Conservation (phyloP, 495 filamentous ascomycete species). For the Amniculicola lignicola region DNA sequence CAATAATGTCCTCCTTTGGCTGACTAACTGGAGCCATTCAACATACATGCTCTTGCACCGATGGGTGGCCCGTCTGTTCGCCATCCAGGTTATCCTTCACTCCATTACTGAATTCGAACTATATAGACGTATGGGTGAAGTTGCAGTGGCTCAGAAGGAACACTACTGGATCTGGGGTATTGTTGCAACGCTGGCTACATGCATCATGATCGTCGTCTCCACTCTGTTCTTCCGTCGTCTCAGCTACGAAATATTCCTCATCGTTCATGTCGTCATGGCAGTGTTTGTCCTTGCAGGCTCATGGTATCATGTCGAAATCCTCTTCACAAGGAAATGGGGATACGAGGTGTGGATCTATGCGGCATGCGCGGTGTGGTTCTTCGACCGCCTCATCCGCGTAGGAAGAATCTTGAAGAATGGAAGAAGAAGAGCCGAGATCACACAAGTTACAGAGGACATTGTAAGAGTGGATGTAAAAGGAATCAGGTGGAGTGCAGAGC, state of each 20-base stretch:
- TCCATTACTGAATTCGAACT: slow-evolving; percentile 35
- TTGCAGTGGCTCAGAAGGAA: slow-evolving; percentile 19
- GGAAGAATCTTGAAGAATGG: slow-evolving; percentile 39
- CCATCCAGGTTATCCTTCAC: slow-evolving; percentile 44
- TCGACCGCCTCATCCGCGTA: slow-evolving; percentile 44
- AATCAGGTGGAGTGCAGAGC: slow-evolving; percentile 37
- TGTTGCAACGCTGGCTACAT: slow-evolving; percentile 39
- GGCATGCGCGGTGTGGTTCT: slow-evolving; percentile 46
- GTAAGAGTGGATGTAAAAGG: slow-evolving; percentile 42
- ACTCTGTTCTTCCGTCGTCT: slow-evolving; percentile 36
- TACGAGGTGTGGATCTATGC: slow-evolving; percentile 51
- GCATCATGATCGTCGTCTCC: slow-evolving; percentile 28
- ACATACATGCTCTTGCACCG: slow-evolving; percentile 49
- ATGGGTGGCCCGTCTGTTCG: slow-evolving; percentile 47
- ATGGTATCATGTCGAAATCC: slow-evolving; percentile 45
- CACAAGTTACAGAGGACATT: slow-evolving; percentile 35
- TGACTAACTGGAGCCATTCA: slow-evolving; percentile 49
- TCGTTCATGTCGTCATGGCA: slow-evolving; percentile 43
- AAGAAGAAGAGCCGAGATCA: slow-evolving; percentile 35
- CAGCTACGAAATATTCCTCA: slow-evolving; percentile 47
- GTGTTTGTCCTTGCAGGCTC: slow-evolving; percentile 44
- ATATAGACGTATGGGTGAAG: slow-evolving; percentile 33
- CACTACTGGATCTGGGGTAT: slow-evolving; percentile 47
- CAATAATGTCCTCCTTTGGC: slow-evolving; percentile 49
- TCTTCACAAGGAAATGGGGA: slow-evolving; percentile 34